Evolutionary conservation across 1,284 basidiomycete species (phyloP).

Genomic region (Pyrrhoderma lamaoense): DNA sequence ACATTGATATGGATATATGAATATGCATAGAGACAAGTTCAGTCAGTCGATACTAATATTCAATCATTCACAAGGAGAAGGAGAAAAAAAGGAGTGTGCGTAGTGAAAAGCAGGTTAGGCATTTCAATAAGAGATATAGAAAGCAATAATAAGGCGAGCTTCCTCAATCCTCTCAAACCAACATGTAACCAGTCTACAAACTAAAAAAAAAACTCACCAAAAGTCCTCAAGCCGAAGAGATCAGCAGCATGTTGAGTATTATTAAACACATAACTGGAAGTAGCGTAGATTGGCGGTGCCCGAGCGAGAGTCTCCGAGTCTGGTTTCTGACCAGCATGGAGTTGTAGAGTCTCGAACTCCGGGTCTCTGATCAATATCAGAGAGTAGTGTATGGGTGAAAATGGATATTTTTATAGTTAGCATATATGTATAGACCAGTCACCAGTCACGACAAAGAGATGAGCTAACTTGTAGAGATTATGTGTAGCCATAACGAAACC

Average conservation of each 20-base stretch:
- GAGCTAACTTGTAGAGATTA: conserved; percentile 16
- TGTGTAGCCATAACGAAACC: conserved; percentile 6
- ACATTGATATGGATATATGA: not conserved
- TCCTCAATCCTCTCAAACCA: no score
- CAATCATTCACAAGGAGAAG: no score
- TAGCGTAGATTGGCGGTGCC: conserved; percentile 77
- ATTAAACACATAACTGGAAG: conserved; percentile 76
- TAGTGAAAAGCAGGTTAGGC: no score
- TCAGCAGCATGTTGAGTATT: conserved; percentile 82
- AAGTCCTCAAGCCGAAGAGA: conserved; percentile 62
- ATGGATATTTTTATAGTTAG: no score
- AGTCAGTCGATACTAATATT: not conserved
- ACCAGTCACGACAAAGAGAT: no score
- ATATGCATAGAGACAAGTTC: not conserved
- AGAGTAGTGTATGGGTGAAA: no score
- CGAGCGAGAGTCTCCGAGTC: conserved; percentile 72
- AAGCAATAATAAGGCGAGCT: no score
- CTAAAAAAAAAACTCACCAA: conserved; percentile 11
- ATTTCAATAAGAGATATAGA: no score
- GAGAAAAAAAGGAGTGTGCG: no score
- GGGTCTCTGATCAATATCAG: conserved; percentile 41
- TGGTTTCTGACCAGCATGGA: conserved; percentile 74
- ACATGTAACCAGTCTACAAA: no score
- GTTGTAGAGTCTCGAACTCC: conserved; percentile 77
- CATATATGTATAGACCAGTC: no score